Conservation (phyloP, 1,139 yeast genomes). For the Sugiyamaella pinicola region DNA sequence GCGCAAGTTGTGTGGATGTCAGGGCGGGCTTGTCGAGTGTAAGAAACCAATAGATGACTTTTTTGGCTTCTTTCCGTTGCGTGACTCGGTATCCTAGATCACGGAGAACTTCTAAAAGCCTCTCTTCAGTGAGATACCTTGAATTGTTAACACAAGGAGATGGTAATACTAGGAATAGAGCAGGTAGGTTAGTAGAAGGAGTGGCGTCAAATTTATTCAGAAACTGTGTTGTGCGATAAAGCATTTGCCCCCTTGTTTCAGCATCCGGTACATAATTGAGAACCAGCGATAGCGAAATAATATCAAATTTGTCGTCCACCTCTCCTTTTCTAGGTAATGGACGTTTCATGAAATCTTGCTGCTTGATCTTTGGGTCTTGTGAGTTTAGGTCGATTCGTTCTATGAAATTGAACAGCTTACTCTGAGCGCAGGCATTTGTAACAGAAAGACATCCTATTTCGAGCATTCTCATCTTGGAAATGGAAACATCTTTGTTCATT, state of each 20-base stretch:
- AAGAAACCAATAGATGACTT: constrained; percentile 76
- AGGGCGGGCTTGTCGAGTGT: constrained; percentile 16
- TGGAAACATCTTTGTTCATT: constrained; percentile 19
- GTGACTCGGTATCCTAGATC: constrained; percentile 59
- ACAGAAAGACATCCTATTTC: constrained; percentile 84
- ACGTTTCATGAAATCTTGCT: constrained; percentile 84
- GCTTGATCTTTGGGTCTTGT: constrained; percentile 66
- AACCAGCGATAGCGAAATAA: constrained; percentile 82
- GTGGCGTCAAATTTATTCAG: constrained; percentile 45
- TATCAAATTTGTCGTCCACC: constrained; percentile 49
- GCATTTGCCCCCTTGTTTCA: constrained; percentile 72
- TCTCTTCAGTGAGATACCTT: constrained; percentile 62
- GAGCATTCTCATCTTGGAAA: constrained; percentile 48
- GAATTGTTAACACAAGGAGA: constrained; percentile 84
- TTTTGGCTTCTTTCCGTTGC: constrained; percentile 61
- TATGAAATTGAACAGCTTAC: constrained; percentile 42
- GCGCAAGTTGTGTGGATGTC: constrained; percentile 11
- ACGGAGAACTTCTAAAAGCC: constrained; percentile 52
- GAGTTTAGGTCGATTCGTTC: constrained; percentile 78
- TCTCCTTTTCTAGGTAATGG: constrained; percentile 57
- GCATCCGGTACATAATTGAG: constrained; percentile 84
- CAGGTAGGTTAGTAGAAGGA: constrained; percentile 30
- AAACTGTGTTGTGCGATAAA: constrained; percentile 60
- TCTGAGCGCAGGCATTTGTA: constrained; percentile 64
- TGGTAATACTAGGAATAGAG: constrained; percentile 80